A percentile compares a stretch with the other conserved stretches of the same genome.
These are phyloP conservation scores for Cyberlindnera bimundalis DNA, from an alignment of 805 yeast genomes.

Conservation along the genomic window DNA sequence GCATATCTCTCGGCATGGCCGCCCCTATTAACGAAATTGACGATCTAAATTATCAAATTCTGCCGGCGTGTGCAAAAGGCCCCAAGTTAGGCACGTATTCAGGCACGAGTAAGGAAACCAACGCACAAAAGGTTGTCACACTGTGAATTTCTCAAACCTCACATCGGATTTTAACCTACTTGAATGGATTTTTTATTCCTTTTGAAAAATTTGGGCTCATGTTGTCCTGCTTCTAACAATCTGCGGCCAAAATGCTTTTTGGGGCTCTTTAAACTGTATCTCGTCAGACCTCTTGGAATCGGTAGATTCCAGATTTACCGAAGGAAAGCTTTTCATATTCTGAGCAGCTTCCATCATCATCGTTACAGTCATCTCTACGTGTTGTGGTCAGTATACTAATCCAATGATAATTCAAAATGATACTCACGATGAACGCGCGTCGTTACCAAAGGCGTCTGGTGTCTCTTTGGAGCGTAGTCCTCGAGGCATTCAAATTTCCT, in stretches of 20 bases:
- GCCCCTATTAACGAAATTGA: too few species aligned
- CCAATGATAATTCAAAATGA: background rate
- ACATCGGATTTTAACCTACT: too few species aligned
- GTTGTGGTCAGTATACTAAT: background rate
- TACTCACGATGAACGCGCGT: constrained; percentile 6
- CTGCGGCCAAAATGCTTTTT: constrained; percentile 5
- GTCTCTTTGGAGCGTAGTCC: background rate
- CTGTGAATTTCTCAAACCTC: too few species aligned
- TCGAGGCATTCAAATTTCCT: background rate
- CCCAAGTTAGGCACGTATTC: too few species aligned
- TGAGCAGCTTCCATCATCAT: constrained; percentile 11
- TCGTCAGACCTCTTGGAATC: background rate
- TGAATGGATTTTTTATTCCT: too few species aligned
- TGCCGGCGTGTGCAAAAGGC: too few species aligned
- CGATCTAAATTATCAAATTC: too few species aligned
- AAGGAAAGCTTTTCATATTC: constrained; percentile 3
- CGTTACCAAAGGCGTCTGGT: background rate
- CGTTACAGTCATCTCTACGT: constrained; percentile 3
- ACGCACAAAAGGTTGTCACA: too few species aligned
- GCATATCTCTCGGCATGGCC: too few species aligned
- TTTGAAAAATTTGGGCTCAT: background rate
- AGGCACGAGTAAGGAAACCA: too few species aligned
- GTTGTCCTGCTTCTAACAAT: background rate
- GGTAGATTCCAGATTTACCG: background rate
- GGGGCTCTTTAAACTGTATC: background rate